Conservation (phyloP, 2,329 filamentous ascomycete genomes). For the Endoconidiophora laricicola region DNA sequence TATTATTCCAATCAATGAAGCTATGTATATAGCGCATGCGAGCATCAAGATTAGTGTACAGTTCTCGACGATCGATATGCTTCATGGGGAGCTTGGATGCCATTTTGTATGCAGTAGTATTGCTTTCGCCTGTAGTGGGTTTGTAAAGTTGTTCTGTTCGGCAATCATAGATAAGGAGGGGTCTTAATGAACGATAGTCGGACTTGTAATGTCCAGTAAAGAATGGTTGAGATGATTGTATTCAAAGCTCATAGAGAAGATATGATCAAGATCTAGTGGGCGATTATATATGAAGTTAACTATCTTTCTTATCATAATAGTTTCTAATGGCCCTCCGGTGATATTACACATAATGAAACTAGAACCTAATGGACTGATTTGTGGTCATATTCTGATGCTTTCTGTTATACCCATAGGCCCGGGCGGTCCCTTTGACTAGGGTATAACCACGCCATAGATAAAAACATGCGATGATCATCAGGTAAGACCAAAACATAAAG, state of each 20-base stretch:
- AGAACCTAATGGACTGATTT: constrained; percentile 7
- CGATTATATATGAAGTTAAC: no score
- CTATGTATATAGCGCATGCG: constrained; percentile 58
- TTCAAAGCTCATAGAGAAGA: no score
- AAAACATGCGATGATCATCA: constrained; percentile 2
- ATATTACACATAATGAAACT: no score
- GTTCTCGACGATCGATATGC: constrained; percentile 52
- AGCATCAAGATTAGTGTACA: constrained; percentile 55
- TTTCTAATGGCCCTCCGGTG: no score
- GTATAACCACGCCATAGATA: constrained; percentile 2
- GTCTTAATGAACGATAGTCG: background rate
- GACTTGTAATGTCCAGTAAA: no score
- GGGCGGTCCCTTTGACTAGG: background rate
- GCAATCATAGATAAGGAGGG: no score
- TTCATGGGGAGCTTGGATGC: constrained; percentile 24
- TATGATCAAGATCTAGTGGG: no score
- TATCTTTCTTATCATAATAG: no score
- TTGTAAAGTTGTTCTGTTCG: background rate
- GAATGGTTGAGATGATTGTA: no score
- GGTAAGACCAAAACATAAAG: background rate
- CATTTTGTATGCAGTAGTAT: constrained; percentile 15
- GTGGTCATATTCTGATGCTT: constrained; percentile 8
- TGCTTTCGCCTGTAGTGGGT: background rate
- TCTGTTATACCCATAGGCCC: constrained; percentile 6
- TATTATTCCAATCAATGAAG: constrained; percentile 57